Evolutionary conservation across 208 protist genomes (phyloP).

Genomic region (Trypanosoma lewisi): DNA sequence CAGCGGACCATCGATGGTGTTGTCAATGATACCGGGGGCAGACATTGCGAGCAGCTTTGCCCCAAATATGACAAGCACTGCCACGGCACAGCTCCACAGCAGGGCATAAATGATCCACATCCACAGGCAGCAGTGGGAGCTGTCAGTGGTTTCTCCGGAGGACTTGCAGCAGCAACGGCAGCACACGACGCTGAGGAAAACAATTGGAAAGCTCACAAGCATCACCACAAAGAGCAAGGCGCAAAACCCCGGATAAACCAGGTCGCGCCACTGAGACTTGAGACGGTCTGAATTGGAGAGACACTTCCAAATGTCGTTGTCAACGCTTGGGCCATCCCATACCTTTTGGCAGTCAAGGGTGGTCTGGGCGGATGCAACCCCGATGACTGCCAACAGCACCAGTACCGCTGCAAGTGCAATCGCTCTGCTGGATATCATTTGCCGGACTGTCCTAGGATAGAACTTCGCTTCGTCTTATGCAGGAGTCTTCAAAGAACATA

Average conservation of each 20-base stretch:
- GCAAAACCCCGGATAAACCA: slow-evolving; percentile 49
- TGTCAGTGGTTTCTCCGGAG: background rate
- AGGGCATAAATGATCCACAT: slow-evolving; percentile 63
- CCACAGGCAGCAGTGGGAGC: slow-evolving; percentile 54
- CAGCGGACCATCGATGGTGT: slow-evolving; percentile 13
- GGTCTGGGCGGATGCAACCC: slow-evolving; percentile 5
- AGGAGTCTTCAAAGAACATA: too few species aligned
- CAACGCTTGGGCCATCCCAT: slow-evolving; percentile 48
- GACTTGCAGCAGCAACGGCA: slow-evolving; percentile 10
- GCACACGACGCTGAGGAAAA: slow-evolving; percentile 22
- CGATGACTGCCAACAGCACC: slow-evolving; percentile 23
- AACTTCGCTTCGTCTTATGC: background rate
- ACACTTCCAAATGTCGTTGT: slow-evolving; percentile 63
- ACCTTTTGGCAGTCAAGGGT: slow-evolving; percentile 65
- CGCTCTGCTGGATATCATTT: background rate
- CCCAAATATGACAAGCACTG: slow-evolving; percentile 62
- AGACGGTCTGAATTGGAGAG: slow-evolving; percentile 48
- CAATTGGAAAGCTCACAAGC: slow-evolving; percentile 52
- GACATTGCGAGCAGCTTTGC: slow-evolving; percentile 10
- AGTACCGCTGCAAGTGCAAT: slow-evolving; percentile 15
- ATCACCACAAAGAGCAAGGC: slow-evolving; percentile 55
- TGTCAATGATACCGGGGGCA: background rate
- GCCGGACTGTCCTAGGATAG: background rate
- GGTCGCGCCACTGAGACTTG: slow-evolving; percentile 49
- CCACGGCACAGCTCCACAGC: slow-evolving; percentile 45